These are phyloP conservation scores for Stachybotrys echinatus DNA, from an alignment of 2,329 filamentous ascomycete species.

Conservation along the genomic window DNA sequence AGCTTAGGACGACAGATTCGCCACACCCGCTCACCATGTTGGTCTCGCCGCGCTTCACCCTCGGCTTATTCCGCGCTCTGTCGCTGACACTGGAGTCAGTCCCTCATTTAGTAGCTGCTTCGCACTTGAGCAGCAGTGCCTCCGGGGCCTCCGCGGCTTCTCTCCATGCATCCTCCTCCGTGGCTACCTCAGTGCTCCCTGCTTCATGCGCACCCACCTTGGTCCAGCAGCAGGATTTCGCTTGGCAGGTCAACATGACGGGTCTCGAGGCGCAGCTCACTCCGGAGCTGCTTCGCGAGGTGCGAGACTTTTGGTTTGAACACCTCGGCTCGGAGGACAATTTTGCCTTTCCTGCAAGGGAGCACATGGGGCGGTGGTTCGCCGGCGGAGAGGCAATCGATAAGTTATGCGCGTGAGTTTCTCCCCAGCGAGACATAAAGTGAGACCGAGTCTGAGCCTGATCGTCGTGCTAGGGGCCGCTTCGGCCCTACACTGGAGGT, in stretches of 20 bases:
- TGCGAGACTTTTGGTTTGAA: neutral
- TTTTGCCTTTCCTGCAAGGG: neutral
- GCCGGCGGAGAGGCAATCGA: neutral
- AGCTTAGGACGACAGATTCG: neutral
- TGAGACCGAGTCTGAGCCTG: neutral
- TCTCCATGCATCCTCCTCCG: too few species aligned
- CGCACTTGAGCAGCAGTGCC: too few species aligned
- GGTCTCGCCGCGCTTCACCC: neutral
- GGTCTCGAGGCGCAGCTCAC: neutral
- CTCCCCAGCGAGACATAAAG: neutral
- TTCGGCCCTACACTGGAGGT: constrained; percentile 27
- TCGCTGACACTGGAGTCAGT: neutral
- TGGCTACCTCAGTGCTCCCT: too few species aligned
- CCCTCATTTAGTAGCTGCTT: too few species aligned
- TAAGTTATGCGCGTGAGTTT: neutral
- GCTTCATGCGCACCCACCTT: neutral
- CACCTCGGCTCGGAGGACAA: neutral
- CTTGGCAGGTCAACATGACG: neutral
- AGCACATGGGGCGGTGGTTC: neutral
- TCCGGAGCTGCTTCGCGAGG: neutral
- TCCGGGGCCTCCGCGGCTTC: neutral
- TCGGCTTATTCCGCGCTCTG: neutral
- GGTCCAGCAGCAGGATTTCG: neutral
- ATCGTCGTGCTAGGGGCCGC: neutral
- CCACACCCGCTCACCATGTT: neutral